Evolutionary conservation across 495 filamentous ascomycete species (phyloP).

Genomic region (Penicillium chermesinum): DNA sequence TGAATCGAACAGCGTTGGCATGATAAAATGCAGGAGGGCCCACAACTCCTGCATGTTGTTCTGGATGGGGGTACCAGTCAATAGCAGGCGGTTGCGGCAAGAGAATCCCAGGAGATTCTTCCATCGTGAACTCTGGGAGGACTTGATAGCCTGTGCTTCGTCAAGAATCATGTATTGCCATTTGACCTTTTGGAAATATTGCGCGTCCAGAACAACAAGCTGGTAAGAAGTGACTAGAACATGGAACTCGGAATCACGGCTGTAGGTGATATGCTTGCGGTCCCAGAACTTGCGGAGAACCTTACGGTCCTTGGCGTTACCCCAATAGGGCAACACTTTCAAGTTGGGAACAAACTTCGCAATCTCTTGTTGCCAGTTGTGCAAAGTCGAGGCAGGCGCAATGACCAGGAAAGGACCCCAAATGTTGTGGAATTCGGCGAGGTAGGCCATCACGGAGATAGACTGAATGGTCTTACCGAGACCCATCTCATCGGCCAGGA

Average conservation of each 20-base stretch:
- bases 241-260: constrained; percentile 86
- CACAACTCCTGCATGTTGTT: constrained; percentile 99
- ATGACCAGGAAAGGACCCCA: constrained; percentile 98
- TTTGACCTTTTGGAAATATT: constrained; percentile 96
- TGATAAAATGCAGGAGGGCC: constrained; percentile 98
- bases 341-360: constrained; percentile 86
- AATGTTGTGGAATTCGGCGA: constrained; percentile 93
- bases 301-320: constrained; percentile 88
- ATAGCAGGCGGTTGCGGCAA: constrained; percentile 88
- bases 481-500: constrained; percentile 98
- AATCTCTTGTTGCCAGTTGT: constrained; percentile 99
- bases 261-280: constrained; percentile 92
- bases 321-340: constrained; percentile 97
- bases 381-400: constrained; percentile 89
- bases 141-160: constrained; percentile 98
- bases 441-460: constrained; percentile 98
- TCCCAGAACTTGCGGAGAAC: constrained; percentile 99
- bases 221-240: constrained; percentile 97
- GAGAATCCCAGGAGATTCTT: constrained; percentile 91
- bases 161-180: constrained; percentile 99
- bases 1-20: constrained; percentile 96
- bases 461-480: constrained; percentile 98
- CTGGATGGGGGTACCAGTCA: constrained; percentile 97
- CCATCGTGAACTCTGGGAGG: constrained; percentile 92
- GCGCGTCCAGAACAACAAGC: constrained; percentile 88